These are phyloP conservation scores for Arabidopsis suecica DNA, from an alignment of 345 rosid species.

Conservation along the genomic window DNA sequence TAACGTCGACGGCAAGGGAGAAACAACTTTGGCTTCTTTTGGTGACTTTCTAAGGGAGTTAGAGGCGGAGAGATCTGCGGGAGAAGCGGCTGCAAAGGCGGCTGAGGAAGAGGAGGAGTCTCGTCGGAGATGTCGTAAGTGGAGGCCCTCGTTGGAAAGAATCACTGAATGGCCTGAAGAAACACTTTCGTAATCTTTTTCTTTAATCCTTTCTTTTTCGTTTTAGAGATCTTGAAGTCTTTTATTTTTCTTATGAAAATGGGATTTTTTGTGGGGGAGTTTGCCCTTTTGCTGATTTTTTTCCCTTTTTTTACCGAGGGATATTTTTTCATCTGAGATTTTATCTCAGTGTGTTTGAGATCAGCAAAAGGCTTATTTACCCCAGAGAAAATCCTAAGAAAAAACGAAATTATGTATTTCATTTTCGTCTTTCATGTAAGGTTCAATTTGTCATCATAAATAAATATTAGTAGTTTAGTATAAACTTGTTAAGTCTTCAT, in stretches of 20 bases:
- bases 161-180: conserved; percentile 61
- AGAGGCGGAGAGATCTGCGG: conserved; percentile 48
- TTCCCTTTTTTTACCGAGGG: conserved; percentile 18
- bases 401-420: conserved; percentile 39
- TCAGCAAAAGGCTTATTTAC: conserved; percentile 30
- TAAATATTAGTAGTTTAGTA: conserved; percentile 25
- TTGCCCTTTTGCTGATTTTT: conserved; percentile 38
- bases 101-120: conserved; percentile 41
- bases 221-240: conserved; percentile 10
- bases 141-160: conserved; percentile 78
- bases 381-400: conserved; percentile 28
- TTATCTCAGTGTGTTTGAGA: conserved; percentile 41
- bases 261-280: conserved; percentile 24
- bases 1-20: conserved; percentile 43
- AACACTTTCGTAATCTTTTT: conserved; percentile 29
- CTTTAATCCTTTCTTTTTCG: conserved; percentile 2
- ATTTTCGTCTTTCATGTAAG: conserved; percentile 34
- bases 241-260: conserved; percentile 29
- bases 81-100: conserved; percentile 44
- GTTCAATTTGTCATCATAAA: conserved; percentile 32
- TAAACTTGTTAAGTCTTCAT: neutral
- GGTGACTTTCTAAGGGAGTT: conserved; percentile 50
- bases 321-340: conserved; percentile 42
- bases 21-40: conserved; percentile 47
- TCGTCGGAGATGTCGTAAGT: conserved; percentile 45